phyloP scores from a whole-genome alignment of 2,329 filamentous ascomycete species.

The Hymenoscyphus linearis region DNA sequence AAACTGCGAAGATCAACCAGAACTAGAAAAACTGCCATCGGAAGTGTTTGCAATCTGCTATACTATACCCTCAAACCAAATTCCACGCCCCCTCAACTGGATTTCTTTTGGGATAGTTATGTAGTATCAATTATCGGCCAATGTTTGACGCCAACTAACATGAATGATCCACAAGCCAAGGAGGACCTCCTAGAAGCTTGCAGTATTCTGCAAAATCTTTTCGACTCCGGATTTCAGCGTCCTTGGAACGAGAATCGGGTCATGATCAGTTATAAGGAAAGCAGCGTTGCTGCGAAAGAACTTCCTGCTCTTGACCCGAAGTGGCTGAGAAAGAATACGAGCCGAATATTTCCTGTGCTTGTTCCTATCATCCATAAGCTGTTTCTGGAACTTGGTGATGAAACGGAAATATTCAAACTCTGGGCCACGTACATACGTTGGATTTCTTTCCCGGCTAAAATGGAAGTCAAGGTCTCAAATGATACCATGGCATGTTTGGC shows the following conservation, averaged over 20 bases:
- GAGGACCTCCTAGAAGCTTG: slow-evolving; percentile 56
- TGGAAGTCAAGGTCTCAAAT: slow-evolving; percentile 83
- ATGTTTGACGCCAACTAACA: slow-evolving; percentile 40
- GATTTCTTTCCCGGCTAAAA: slow-evolving; percentile 63
- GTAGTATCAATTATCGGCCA: slow-evolving; percentile 59
- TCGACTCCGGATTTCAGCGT: slow-evolving; percentile 50
- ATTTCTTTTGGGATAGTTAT: slow-evolving; percentile 73
- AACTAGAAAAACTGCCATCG: slow-evolving; percentile 52
- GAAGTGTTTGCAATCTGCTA: slow-evolving; percentile 71
- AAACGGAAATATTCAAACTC: slow-evolving; percentile 49
- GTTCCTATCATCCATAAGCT: slow-evolving; percentile 54
- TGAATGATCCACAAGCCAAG: slow-evolving; percentile 30
- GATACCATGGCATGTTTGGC: slow-evolving; percentile 80
- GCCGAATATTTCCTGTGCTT: slow-evolving; percentile 58
- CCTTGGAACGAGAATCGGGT: slow-evolving; percentile 73
- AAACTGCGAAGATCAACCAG: slow-evolving; percentile 51
- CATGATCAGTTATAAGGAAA: slow-evolving; percentile 45
- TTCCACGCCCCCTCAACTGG: slow-evolving; percentile 58
- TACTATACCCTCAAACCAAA: slow-evolving; percentile 79
- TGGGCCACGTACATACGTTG: slow-evolving; percentile 59
- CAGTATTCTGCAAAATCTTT: slow-evolving; percentile 66
- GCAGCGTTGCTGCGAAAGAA: slow-evolving; percentile 51
- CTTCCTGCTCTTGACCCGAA: slow-evolving; percentile 78
- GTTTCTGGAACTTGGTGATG: slow-evolving; percentile 57
- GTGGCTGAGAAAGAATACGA: slow-evolving; percentile 74